phyloP scores from a whole-genome alignment of 2,329 filamentous ascomycete species.

The Emmonsiellopsis sp. region DNA sequence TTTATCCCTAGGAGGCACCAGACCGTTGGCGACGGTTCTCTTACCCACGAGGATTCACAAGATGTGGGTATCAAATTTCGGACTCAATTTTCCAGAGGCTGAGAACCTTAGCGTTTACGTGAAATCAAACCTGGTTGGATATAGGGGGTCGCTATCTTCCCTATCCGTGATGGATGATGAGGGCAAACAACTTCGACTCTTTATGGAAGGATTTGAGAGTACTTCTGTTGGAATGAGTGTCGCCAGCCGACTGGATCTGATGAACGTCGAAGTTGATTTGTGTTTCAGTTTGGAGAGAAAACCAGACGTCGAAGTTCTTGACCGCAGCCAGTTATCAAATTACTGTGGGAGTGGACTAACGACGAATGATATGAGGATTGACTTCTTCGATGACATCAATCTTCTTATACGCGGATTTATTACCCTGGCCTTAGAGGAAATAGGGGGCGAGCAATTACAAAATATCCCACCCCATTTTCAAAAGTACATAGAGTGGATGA shows the following conservation, averaged over 20 bases:
- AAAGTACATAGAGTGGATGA: constrained; percentile 3
- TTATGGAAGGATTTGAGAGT: not conserved
- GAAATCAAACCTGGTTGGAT: not conserved
- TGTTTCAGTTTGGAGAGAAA: not conserved
- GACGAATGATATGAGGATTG: not conserved
- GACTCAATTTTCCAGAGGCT: not conserved
- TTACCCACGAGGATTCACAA: not conserved
- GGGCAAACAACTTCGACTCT: not conserved
- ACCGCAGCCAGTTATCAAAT: not conserved
- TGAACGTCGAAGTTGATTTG: not conserved
- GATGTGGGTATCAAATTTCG: not conserved
- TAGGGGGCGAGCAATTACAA: not conserved
- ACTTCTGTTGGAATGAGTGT: not conserved
- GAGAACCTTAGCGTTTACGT: not conserved
- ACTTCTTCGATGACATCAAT: not conserved
- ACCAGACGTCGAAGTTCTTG: not conserved
- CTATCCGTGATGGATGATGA: not conserved
- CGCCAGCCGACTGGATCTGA: not conserved
- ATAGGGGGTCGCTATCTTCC: not conserved
- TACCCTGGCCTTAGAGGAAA: not conserved
- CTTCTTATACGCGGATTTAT: not conserved
- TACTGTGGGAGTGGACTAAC: not conserved
- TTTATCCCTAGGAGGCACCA: not conserved
- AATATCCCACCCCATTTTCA: not conserved
- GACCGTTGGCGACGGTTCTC: not conserved